Evolutionary conservation across 1,139 yeast species (phyloP).

Genomic region (Blastobotrys apis): DNA sequence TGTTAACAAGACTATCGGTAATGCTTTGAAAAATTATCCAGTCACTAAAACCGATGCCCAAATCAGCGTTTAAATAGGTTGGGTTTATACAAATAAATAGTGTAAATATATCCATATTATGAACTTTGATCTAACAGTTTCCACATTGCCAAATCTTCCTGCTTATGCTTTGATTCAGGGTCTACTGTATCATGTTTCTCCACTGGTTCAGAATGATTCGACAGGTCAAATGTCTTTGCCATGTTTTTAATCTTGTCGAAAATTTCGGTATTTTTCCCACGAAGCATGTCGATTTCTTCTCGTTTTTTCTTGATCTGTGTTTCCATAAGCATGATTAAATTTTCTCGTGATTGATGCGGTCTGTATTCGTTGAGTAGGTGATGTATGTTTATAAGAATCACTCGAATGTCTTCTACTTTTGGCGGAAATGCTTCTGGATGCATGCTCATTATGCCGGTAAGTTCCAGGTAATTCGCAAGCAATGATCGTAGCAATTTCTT

Average conservation of each 20-base stretch:
- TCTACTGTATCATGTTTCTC: not conserved
- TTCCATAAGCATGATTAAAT: slow-evolving; percentile 64
- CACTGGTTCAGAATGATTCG: not conserved
- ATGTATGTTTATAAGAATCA: slow-evolving; percentile 76
- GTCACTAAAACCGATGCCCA: slow-evolving; percentile 64
- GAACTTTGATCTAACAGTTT: not conserved
- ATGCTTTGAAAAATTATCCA: slow-evolving; percentile 67
- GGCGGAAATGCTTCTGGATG: slow-evolving; percentile 63
- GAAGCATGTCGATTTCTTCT: slow-evolving; percentile 26
- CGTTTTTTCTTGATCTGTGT: slow-evolving; percentile 37
- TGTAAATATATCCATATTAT: not conserved
- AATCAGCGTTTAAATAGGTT: slow-evolving; percentile 25
- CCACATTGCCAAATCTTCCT: slow-evolving; percentile 17
- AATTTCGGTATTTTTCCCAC: slow-evolving; percentile 26
- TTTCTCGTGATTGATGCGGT: slow-evolving; percentile 85
- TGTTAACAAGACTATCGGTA: slow-evolving; percentile 74
- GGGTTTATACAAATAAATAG: not conserved
- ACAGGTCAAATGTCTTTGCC: slow-evolving; percentile 22
- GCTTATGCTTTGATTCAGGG: slow-evolving; percentile 9
- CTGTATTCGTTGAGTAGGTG: slow-evolving; percentile 79
- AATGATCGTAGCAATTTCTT: slow-evolving; percentile 67
- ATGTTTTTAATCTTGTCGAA: slow-evolving; percentile 24
- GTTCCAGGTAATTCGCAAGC: slow-evolving; percentile 65
- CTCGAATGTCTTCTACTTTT: slow-evolving; percentile 66
- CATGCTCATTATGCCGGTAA: slow-evolving; percentile 65